A percentile compares a stretch with the other conserved stretches of the same genome.
phyloP scores from a whole-genome alignment of 2,329 filamentous ascomycete genomes.

The Falciphora oryzae region DNA sequence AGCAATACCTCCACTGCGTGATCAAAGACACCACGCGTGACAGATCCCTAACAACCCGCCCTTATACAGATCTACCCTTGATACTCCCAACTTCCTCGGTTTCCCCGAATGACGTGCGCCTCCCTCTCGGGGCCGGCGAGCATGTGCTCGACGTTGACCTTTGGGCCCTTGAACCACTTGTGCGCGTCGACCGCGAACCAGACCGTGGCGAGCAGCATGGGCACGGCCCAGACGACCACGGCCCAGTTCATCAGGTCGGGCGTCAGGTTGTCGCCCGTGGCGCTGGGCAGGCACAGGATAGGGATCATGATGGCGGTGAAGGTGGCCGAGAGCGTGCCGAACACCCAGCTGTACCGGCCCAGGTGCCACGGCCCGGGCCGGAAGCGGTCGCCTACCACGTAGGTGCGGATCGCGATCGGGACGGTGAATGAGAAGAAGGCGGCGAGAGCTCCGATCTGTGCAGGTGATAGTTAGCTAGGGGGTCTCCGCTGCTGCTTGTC shows the following conservation, averaged over 20 bases:
- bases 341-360: constrained; percentile 50
- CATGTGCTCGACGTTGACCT: constrained; percentile 52
- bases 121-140: constrained; percentile 13
- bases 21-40: no score
- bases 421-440: constrained; percentile 53
- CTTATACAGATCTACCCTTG: background rate
- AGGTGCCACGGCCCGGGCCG: constrained; percentile 64
- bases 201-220: constrained; percentile 51
- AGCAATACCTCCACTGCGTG: no score
- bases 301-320: constrained; percentile 64
- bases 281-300: constrained; percentile 52
- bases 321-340: constrained; percentile 48
- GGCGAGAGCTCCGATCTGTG: constrained; percentile 47
- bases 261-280: constrained; percentile 47
- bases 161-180: constrained; percentile 67
- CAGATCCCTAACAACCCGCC: no score
- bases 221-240: constrained; percentile 57
- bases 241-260: constrained; percentile 54
- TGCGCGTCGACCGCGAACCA: constrained; percentile 60
- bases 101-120: constrained; percentile 12
- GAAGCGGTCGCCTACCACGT: constrained; percentile 57
- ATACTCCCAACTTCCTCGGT: background rate
- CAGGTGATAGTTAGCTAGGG: background rate
- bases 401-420: constrained; percentile 52
- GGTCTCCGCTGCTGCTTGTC: no score